Percentiles rank a stretch among this genome's conserved stretches.
Evolutionary conservation across 371 early-diverging fungal species (phyloP).

Genomic region (Mortierella sp.): DNA sequence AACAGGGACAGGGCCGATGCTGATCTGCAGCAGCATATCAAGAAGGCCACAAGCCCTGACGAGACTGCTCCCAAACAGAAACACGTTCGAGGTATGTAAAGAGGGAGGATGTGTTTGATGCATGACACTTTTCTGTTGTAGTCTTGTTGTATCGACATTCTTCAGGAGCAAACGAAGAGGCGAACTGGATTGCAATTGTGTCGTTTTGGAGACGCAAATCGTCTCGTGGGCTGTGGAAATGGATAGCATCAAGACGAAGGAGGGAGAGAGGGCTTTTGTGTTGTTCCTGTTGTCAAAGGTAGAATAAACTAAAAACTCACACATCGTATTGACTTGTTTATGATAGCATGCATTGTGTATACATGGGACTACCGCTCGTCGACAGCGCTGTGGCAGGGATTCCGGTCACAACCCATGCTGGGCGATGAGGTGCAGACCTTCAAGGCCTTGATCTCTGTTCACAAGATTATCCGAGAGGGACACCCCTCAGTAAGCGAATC

Average conservation of each 20-base stretch:
- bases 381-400: conserved; percentile 87
- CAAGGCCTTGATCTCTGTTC: conserved; percentile 96
- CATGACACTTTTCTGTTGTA: background rate
- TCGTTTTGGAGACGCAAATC: background rate
- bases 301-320: background rate
- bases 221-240: background rate
- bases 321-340: background rate
- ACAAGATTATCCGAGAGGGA: conserved; percentile 96
- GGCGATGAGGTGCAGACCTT: conserved; percentile 95
- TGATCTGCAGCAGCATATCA: conserved; percentile 88
- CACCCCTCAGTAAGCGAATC: conserved; percentile 77
- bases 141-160: background rate
- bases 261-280: background rate
- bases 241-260: background rate
- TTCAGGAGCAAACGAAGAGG: background rate
- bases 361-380: conserved; percentile 95
- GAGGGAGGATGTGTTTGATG: background rate
- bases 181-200: background rate
- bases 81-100: conserved; percentile 86
- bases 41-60: conserved; percentile 91
- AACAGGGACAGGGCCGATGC: conserved; percentile 86
- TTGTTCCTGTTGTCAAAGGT: background rate
- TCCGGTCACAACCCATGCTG: conserved; percentile 89
- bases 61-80: conserved; percentile 98
- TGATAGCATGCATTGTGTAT: conserved; percentile 87